These are phyloP conservation scores for Microsporum audouinii DNA, from an alignment of 2,329 filamentous ascomycete genomes.

Conservation along the genomic window DNA sequence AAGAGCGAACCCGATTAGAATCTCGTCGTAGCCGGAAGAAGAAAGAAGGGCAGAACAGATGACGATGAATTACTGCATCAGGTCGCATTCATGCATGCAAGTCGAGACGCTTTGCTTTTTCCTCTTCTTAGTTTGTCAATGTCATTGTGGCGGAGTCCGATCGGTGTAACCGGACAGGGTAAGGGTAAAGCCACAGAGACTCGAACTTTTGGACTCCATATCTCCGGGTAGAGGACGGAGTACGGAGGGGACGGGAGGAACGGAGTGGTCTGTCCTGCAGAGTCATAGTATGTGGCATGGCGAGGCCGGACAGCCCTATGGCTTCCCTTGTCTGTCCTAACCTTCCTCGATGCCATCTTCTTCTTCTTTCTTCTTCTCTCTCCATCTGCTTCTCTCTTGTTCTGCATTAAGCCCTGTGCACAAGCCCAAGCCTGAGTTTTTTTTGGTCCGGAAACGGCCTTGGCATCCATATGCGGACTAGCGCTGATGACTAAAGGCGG, in stretches of 20 bases:
- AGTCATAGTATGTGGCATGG: neutral
- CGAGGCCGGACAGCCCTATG: neutral
- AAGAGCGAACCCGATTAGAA: neutral
- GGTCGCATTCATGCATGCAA: neutral
- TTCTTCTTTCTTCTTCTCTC: neutral
- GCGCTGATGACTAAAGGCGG: neutral
- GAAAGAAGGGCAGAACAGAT: neutral
- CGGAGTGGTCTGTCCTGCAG: neutral
- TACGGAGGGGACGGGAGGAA: neutral
- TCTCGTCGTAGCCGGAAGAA: neutral
- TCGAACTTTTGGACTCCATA: neutral
- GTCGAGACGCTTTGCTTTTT: neutral
- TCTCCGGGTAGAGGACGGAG: neutral
- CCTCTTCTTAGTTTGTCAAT: neutral
- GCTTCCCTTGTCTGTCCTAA: neutral
- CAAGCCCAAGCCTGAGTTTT: neutral
- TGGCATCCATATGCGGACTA: neutral
- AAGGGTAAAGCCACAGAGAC: neutral
- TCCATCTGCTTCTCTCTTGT: neutral
- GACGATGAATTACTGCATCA: constrained; percentile 2
- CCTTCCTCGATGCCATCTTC: neutral
- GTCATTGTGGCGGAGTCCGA: neutral
- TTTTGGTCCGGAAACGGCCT: neutral
- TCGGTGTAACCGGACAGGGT: neutral
- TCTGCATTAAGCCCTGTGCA: neutral